Evolutionary conservation across 768 basidiomycete species (phyloP).

Genomic region (Thelephora aurantiotincta): DNA sequence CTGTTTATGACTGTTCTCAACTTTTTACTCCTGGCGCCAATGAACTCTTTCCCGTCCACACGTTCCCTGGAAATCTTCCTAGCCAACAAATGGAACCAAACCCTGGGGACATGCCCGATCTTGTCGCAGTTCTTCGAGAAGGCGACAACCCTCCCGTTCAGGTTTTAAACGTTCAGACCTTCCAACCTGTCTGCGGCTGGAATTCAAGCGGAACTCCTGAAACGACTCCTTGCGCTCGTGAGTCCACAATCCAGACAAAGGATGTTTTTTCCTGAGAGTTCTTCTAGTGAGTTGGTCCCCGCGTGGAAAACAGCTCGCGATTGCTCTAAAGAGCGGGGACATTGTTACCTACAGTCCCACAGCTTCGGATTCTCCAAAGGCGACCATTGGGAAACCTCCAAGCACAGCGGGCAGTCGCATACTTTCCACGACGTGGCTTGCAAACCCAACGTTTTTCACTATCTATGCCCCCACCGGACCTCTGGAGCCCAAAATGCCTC

Average conservation of each 20-base stretch:
- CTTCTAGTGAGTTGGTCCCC: slow-evolving; percentile 68
- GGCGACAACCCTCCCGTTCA: slow-evolving; percentile 32
- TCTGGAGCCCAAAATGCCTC: slow-evolving; percentile 23
- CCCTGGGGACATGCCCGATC: slow-evolving; percentile 43
- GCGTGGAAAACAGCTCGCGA: slow-evolving; percentile 73
- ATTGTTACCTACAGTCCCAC: slow-evolving; percentile 52
- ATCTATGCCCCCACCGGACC: slow-evolving; percentile 39
- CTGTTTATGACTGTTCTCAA: slow-evolving; percentile 41
- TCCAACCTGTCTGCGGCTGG: slow-evolving; percentile 37
- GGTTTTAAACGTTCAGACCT: slow-evolving; percentile 40
- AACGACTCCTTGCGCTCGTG: slow-evolving; percentile 45
- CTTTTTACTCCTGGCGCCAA: slow-evolving; percentile 33
- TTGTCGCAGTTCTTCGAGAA: slow-evolving; percentile 45
- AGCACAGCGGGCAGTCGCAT: slow-evolving; percentile 30
- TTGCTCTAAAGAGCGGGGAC: slow-evolving; percentile 57
- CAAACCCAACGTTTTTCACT: slow-evolving; percentile 52
- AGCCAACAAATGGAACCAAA: slow-evolving; percentile 48
- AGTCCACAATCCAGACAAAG: slow-evolving; percentile 13
- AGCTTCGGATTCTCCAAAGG: slow-evolving; percentile 39
- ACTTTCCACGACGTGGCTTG: slow-evolving; percentile 52
- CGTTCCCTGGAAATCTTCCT: slow-evolving; percentile 28
- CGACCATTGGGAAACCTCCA: slow-evolving; percentile 41
- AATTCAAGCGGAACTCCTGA: slow-evolving; percentile 31
- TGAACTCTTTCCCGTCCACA: slow-evolving; percentile 31
- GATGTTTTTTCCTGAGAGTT: background rate